Evolutionary conservation across 2,329 filamentous ascomycete genomes (phyloP).

Genomic region (Pseudogymnoascus sp.): DNA sequence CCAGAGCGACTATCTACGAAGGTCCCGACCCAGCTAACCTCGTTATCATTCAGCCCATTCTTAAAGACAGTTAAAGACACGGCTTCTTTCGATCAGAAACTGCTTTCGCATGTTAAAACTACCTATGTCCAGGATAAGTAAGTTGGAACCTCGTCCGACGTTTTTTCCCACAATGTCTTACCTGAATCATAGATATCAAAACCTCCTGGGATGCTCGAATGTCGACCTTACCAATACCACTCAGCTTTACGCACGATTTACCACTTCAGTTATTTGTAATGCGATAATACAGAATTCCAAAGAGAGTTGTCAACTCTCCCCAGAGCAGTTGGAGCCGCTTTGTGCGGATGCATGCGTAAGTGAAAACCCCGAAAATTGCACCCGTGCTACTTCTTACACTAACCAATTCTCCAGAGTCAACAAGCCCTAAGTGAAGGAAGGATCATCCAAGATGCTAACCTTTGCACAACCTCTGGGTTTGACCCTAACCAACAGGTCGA

Average conservation of each 20-base stretch:
- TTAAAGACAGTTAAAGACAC: conserved; percentile 71
- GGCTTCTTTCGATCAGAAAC: conserved; percentile 66
- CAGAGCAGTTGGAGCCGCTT: conserved; percentile 60
- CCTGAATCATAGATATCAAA: conserved; percentile 58
- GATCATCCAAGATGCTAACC: conserved; percentile 62
- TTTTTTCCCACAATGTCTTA: conserved; percentile 22
- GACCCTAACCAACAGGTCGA: conserved; percentile 57
- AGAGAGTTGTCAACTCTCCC: conserved; percentile 55
- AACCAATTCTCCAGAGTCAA: conserved; percentile 49
- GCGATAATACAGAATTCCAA: conserved; percentile 86
- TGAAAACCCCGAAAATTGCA: conserved; percentile 18
- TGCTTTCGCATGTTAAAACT: conserved; percentile 64
- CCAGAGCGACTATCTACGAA: neutral
- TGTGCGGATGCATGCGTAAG: conserved; percentile 84
- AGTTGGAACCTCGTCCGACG: conserved; percentile 24
- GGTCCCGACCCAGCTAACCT: neutral
- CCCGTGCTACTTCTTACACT: conserved; percentile 21
- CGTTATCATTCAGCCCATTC: conserved; percentile 60
- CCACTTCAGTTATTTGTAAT: conserved; percentile 87
- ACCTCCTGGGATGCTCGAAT: conserved; percentile 69
- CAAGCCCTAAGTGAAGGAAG: conserved; percentile 84
- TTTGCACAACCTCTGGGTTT: conserved; percentile 47
- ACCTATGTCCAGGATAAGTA: conserved; percentile 74
- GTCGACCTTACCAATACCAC: conserved; percentile 72
- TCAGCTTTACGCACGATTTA: conserved; percentile 85